Percentiles rank a stretch among this genome's conserved stretches.
phyloP scores from a whole-genome alignment of 352 stramenopile species.

The Phytophthora ramorum region DNA sequence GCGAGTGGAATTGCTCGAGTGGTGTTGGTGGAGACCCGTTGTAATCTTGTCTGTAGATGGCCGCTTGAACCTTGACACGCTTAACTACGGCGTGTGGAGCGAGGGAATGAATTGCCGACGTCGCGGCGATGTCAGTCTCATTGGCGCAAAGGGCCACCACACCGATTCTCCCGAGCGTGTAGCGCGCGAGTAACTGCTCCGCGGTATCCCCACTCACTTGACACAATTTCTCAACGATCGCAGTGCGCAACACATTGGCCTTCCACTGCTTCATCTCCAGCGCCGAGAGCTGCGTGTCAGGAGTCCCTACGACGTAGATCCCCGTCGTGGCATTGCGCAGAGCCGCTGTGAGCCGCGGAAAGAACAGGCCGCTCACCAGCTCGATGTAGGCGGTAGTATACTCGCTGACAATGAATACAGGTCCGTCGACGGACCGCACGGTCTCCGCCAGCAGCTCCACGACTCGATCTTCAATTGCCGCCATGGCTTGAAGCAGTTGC shows the following conservation, averaged over 20 bases:
- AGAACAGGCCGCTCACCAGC: slow-evolving; percentile 53
- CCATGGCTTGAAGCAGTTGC: slow-evolving; percentile 19
- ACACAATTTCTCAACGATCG: slow-evolving; percentile 46
- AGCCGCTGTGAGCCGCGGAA: slow-evolving; percentile 45
- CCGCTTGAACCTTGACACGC: slow-evolving; percentile 31
- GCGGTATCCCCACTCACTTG: neutral
- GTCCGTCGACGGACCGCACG: slow-evolving; percentile 22
- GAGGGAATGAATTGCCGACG: slow-evolving; percentile 32
- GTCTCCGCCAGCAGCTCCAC: slow-evolving; percentile 45
- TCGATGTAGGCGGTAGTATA: slow-evolving; percentile 48
- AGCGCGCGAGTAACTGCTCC: slow-evolving; percentile 1
- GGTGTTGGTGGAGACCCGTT: neutral
- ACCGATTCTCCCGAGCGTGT: slow-evolving; percentile 18
- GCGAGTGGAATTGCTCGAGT: slow-evolving; percentile 8
- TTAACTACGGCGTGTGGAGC: slow-evolving; percentile 54
- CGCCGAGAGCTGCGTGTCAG: slow-evolving; percentile 38
- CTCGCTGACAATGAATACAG: slow-evolving; percentile 58
- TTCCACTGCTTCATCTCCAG: slow-evolving; percentile 59
- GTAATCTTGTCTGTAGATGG: neutral
- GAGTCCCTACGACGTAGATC: slow-evolving; percentile 53
- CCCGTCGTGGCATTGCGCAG: slow-evolving; percentile 37
- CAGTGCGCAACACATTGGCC: slow-evolving; percentile 50
- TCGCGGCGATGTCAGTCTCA: slow-evolving; percentile 38
- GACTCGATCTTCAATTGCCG: slow-evolving; percentile 41
- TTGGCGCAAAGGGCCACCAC: slow-evolving; percentile 43